Evolutionary conservation across 1,284 basidiomycete species (phyloP), one percentile per base, ranked within the genome.

Genomic region (Irpex sp.): DNA sequence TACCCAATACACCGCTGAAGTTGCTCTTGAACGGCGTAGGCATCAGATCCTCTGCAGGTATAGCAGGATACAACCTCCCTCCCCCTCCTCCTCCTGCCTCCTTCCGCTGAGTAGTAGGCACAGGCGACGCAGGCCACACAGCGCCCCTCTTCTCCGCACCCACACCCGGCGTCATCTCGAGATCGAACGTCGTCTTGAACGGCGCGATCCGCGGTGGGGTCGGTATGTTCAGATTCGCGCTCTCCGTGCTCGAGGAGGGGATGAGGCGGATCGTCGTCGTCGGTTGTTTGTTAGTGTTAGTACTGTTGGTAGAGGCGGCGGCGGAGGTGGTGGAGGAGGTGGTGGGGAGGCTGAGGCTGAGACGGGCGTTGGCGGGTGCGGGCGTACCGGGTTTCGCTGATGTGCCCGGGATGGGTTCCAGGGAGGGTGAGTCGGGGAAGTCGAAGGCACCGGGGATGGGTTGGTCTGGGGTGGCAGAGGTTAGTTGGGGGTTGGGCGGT

Each of bases 181-280:
- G 76, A 66, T 91, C 89, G 68, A 91, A 91, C 7, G 78, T 78
- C 0, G 88, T 88, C 55, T 81, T 75, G 70, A 87, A 85, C 0
- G 88, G 84, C 65, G 82, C 79, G 3, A 92, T 78, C 60, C 81
- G 81, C 0, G 90, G 89, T 0, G 88, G 88, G 31, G 79, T 74
- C 5, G 75, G 63, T n/a, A 73, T 34, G 34, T 56, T 31, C 11
- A 58, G 26, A 26, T 26, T 26, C 26, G 26, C 26, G 26, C 26
- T 26, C 26, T 26, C 19, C n/a, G 65, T 47, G 17, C 64, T 60
- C 52, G 76, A 74, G 5, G 81, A 78, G 38, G 76, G 72, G 62
- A 91, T 82, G 7, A 91, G 82, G 31, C 89, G 82, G 61, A 91
- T 85, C 26, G 81, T 83, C 5, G 88, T 72, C 69, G 76, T 71